Evolutionary conservation across 2,329 filamentous ascomycete species (phyloP).

Genomic region (Endocalyx cinctus): DNA sequence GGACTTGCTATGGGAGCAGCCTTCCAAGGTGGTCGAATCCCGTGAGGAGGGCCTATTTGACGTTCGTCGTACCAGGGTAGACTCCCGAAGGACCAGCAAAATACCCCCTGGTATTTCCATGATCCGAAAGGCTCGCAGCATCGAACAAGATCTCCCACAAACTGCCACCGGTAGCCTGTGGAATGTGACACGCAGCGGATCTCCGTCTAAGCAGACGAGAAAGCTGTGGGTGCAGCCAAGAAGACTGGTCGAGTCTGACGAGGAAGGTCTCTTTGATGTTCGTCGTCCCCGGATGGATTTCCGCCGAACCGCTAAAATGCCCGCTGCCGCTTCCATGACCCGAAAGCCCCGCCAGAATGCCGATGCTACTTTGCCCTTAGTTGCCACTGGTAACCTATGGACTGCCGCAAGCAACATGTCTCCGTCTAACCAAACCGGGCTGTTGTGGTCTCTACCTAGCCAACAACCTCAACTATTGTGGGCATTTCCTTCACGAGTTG

Average conservation of each 20-base stretch:
- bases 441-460: neutral
- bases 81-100: constrained; percentile 16
- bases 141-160: constrained; percentile 4
- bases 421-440: neutral
- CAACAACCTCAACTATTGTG: constrained; percentile 11
- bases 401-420: neutral
- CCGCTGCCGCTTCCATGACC: constrained; percentile 2
- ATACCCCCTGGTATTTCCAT: constrained; percentile 13
- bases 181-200: too few relatives aligned
- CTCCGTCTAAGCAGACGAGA: too few relatives aligned
- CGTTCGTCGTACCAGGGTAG: constrained; percentile 5
- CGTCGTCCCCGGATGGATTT: neutral
- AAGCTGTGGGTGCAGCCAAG: too few relatives aligned
- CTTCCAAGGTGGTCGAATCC: constrained; percentile 3
- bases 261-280: constrained; percentile 1
- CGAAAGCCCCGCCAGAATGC: neutral
- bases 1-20: constrained; percentile 12
- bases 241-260: too few relatives aligned
- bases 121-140: constrained; percentile 4
- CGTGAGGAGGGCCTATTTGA: constrained; percentile 17
- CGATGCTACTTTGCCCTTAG: neutral
- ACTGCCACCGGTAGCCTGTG: constrained; percentile 4
- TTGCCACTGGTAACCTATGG: neutral
- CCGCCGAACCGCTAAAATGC: constrained; percentile 4
- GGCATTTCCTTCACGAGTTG: constrained; percentile 7